A percentile compares a stretch with the other conserved stretches of the same genome.
phyloP scores from a whole-genome alignment of 176 grass and related monocot species.

The Bonia amplexicaulis region DNA sequence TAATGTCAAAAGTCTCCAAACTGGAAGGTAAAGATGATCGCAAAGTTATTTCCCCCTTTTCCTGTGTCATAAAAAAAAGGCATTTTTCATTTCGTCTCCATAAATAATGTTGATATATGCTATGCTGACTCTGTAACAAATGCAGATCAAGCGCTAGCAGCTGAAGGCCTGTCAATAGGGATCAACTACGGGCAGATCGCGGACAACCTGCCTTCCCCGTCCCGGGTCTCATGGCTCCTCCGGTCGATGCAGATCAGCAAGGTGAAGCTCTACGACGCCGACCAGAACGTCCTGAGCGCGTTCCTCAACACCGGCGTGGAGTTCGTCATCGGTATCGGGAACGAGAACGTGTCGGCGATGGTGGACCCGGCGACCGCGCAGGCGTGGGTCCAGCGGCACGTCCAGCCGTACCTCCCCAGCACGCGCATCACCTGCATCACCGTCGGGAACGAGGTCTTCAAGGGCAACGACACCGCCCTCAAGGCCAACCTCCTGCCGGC shows the following conservation, averaged over 20 bases:
- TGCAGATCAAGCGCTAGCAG: background rate
- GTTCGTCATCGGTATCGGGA: constrained; percentile 79
- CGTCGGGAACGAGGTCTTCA: constrained; percentile 94
- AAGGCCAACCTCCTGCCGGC: constrained; percentile 61
- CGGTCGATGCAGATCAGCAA: constrained; percentile 70
- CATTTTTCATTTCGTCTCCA: background rate
- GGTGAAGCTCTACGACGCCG: constrained; percentile 93
- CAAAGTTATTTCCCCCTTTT: background rate
- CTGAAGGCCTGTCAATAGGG: constrained; percentile 43
- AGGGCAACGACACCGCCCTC: constrained; percentile 66
- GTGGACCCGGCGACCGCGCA: constrained; percentile 43
- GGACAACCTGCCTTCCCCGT: constrained; percentile 71
- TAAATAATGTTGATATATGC: background rate
- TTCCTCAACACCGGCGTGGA: constrained; percentile 68
- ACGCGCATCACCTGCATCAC: constrained; percentile 82
- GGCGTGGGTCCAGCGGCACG: constrained; percentile 68
- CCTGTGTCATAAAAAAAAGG: background rate
- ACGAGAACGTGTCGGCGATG: constrained; percentile 71
- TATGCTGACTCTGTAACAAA: background rate
- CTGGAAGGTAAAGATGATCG: background rate
- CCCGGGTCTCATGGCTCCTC: constrained; percentile 48
- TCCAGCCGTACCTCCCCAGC: constrained; percentile 55
- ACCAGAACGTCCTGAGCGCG: constrained; percentile 65
- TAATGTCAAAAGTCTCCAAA: background rate
- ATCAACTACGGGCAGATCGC: constrained; percentile 96